Percentiles rank a stretch among this genome's conserved stretches.
Conservation (phyloP, 2,329 filamentous ascomycete species). For the Alternaria ethzedia region DNA sequence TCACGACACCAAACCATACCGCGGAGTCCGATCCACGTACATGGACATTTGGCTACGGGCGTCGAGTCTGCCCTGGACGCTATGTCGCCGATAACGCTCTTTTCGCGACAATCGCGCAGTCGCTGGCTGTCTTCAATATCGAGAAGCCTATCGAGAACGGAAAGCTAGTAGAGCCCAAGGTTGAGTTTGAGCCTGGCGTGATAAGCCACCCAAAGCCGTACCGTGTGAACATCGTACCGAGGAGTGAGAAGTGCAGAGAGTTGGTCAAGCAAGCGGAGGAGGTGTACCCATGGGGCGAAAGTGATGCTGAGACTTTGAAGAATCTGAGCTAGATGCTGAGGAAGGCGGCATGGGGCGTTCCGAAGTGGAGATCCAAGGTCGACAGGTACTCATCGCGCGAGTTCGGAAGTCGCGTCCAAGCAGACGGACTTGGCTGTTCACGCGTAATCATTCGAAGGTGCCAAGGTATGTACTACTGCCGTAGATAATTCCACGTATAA, state of each 20-base stretch:
- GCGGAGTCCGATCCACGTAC: slow-evolving; percentile 50
- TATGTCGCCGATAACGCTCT: slow-evolving; percentile 52
- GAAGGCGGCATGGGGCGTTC: too few relatives aligned
- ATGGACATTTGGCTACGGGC: slow-evolving; percentile 51
- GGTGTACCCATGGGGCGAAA: slow-evolving; percentile 49
- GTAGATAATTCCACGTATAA: too few relatives aligned
- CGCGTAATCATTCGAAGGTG: background rate
- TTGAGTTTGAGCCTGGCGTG: slow-evolving; percentile 47
- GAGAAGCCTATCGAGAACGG: slow-evolving; percentile 49
- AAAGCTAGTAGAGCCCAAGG: slow-evolving; percentile 42
- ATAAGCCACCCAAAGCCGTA: slow-evolving; percentile 51
- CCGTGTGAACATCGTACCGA: slow-evolving; percentile 41
- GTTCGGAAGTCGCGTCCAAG: background rate
- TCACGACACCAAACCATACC: slow-evolving; percentile 35
- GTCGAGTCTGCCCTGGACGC: slow-evolving; percentile 53
- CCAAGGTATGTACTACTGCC: too few relatives aligned
- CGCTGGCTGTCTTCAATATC: slow-evolving; percentile 57
- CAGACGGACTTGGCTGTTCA: background rate
- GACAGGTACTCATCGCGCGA: background rate
- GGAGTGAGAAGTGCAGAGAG: slow-evolving; percentile 39
- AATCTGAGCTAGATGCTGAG: background rate
- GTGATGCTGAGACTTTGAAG: slow-evolving; percentile 43
- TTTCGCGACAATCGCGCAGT: slow-evolving; percentile 52
- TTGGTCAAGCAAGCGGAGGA: slow-evolving; percentile 45
- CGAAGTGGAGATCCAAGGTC: background rate